Conservation (phyloP, 352 stramenopile genomes). For the Aphanomyces euteiches region DNA sequence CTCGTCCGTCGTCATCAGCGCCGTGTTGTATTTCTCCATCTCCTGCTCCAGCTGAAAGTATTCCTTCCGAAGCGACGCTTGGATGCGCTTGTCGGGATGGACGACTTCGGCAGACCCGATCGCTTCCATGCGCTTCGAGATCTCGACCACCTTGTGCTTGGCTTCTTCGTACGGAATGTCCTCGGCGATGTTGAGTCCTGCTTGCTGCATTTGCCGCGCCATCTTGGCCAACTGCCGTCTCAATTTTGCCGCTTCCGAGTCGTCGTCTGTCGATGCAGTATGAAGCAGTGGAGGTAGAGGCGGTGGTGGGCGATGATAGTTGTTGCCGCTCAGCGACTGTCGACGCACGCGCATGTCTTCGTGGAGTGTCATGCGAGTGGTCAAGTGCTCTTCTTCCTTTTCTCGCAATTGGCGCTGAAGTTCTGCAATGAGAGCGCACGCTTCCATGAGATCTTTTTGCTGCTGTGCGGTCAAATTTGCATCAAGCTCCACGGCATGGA, state of each 20-base stretch:
- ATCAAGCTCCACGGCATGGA: slow-evolving; percentile 54
- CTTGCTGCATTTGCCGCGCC: slow-evolving; percentile 69
- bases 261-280: slow-evolving; percentile 32
- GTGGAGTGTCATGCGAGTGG: slow-evolving; percentile 19
- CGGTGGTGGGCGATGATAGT: background rate
- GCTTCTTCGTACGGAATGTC: slow-evolving; percentile 86
- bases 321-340: background rate
- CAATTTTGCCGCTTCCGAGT: slow-evolving; percentile 48
- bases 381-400: slow-evolving; percentile 19
- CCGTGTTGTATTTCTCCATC: slow-evolving; percentile 89
- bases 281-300: background rate
- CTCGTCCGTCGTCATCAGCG: slow-evolving; percentile 86
- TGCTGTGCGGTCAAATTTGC: slow-evolving; percentile 55
- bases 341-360: slow-evolving; percentile 16
- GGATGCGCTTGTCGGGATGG: slow-evolving; percentile 44
- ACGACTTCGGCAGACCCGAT: slow-evolving; percentile 75
- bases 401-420: slow-evolving; percentile 53
- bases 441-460: slow-evolving; percentile 54
- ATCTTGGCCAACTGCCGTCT: slow-evolving; percentile 54
- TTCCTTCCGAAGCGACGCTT: slow-evolving; percentile 57
- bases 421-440: slow-evolving; percentile 48
- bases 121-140: slow-evolving; percentile 76
- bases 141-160: slow-evolving; percentile 66
- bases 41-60: slow-evolving; percentile 87
- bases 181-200: slow-evolving; percentile 78